These are phyloP conservation scores for Pontederia paniculata DNA, from an alignment of 176 grass and related monocot species.

Conservation along the genomic window DNA sequence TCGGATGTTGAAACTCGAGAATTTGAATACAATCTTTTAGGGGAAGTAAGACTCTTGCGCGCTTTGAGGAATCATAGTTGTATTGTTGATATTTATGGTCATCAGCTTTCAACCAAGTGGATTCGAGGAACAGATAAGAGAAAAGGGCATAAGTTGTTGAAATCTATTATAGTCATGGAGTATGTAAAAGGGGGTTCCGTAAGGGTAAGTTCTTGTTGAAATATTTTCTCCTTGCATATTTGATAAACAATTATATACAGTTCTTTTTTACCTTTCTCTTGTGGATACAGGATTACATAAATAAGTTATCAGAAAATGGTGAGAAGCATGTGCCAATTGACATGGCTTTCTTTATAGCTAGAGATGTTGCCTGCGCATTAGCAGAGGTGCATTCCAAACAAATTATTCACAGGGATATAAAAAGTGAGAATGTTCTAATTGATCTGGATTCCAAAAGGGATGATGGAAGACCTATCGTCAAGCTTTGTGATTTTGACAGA, in stretches of 20 bases:
- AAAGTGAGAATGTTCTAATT: constrained; percentile 86
- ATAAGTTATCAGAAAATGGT: constrained; percentile 52
- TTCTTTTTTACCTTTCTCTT: not conserved
- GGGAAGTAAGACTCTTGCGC: constrained; percentile 86
- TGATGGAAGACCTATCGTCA: constrained; percentile 42
- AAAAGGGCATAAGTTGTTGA: constrained; percentile 71
- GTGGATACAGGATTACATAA: constrained; percentile 55
- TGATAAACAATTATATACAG: not conserved
- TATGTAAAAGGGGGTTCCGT: constrained; percentile 89
- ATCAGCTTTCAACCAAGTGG: constrained; percentile 92
- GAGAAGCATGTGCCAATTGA: constrained; percentile 55
- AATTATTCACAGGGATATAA: constrained; percentile 93
- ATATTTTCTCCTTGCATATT: constrained; percentile 6
- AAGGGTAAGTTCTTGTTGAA: constrained; percentile 36
- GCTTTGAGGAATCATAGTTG: constrained; percentile 71
- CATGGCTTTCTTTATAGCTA: constrained; percentile 60
- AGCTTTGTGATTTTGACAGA: constrained; percentile 85
- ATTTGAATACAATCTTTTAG: constrained; percentile 75
- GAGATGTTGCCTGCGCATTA: constrained; percentile 67
- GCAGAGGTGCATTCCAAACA: constrained; percentile 72
- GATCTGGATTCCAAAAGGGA: constrained; percentile 42
- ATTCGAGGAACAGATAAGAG: constrained; percentile 41
- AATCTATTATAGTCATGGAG: constrained; percentile 84
- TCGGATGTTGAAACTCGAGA: constrained; percentile 49
- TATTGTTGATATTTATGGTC: constrained; percentile 88